Evolutionary conservation across 176 grass and related monocot species (phyloP).

Genomic region (Panicum miliaceum): DNA sequence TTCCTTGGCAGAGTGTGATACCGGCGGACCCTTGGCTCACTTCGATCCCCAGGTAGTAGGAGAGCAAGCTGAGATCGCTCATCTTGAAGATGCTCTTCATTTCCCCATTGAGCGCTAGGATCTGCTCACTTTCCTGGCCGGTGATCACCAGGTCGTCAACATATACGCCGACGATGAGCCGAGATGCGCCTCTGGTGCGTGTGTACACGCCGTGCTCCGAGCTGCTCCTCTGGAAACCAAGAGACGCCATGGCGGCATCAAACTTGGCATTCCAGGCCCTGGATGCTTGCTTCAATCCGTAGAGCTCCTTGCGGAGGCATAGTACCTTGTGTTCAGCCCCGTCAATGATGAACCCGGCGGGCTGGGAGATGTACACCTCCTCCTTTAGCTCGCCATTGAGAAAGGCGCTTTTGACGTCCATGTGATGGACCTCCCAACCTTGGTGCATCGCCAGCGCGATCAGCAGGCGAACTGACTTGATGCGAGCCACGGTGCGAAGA

Average conservation of each 20-base stretch:
- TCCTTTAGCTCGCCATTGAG: not conserved
- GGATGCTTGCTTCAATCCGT: not conserved
- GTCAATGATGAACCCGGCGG: not conserved
- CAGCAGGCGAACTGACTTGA: not conserved
- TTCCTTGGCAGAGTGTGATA: fast-evolving
- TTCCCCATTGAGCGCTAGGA: not conserved
- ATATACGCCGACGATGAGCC: not conserved
- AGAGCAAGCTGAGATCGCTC: not conserved
- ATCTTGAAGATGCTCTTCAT: too few relatives aligned
- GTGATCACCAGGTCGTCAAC: not conserved
- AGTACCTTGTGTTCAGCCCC: not conserved
- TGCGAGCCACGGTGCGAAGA: not conserved
- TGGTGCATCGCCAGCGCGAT: not conserved
- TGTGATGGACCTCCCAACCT: not conserved
- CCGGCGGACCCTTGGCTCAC: fast-evolving
- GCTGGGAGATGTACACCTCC: not conserved
- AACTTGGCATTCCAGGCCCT: not conserved
- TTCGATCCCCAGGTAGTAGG: not conserved
- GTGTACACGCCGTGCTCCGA: not conserved
- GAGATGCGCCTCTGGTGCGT: fast-evolving
- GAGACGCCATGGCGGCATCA: not conserved
- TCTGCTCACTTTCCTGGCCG: not conserved
- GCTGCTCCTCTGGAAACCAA: not conserved
- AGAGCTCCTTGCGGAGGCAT: not conserved
- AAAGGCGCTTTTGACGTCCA: not conserved